Evolutionary conservation across 129 eudicot genomes (phyloP), one percentile per base, ranked within the genome.

Genomic region (Helichrysum umbraculigerum): DNA sequence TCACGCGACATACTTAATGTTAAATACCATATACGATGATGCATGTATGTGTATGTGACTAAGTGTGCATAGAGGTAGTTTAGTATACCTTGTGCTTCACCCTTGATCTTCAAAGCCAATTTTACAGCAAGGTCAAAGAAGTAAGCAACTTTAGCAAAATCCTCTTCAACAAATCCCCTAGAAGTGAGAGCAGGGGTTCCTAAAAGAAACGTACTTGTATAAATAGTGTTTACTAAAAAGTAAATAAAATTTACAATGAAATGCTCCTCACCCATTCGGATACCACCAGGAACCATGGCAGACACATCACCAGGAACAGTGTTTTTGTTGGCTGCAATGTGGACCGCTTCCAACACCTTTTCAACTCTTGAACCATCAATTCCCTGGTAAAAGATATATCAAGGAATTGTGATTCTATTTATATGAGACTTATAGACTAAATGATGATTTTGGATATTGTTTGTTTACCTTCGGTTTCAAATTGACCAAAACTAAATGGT

Each of bases 251-350:
- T 3, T 34, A 34, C 50, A 78, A 11, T 41, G 47, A 57, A n/a
- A 69, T 34, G 35, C 0, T 22, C 54, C 57, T 17, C 78, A 94
- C 97, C 97, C 99, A 95, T 91, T 76, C 97, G 85, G 81, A 95
- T 95, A 85, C 99, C 99, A 85, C 99, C 99, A 70, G 99, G 99
- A 80, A 95, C 97, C 99, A 95, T 95, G 71, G 99, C 99, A 73
- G 99, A 95, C 63, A 91, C 99, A 84, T 95, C 97, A 75, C 99
- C 99, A 22, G 99, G 97, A 70, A 95, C 97, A 5, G 97, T 95
- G 71, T 95, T 95, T 67, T 91, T 95, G 76, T 95, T 95, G 66
- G 97, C 97, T 32, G 96, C 99, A 81, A 95, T 95, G 70, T 95
- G 99, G 77, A 95, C 99, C 66, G 96, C 77, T 85, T 95, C 99